Base-by-base conservation (phyloP, 768 basidiomycete genomes). In the Lentinula aciculospora region DNA sequence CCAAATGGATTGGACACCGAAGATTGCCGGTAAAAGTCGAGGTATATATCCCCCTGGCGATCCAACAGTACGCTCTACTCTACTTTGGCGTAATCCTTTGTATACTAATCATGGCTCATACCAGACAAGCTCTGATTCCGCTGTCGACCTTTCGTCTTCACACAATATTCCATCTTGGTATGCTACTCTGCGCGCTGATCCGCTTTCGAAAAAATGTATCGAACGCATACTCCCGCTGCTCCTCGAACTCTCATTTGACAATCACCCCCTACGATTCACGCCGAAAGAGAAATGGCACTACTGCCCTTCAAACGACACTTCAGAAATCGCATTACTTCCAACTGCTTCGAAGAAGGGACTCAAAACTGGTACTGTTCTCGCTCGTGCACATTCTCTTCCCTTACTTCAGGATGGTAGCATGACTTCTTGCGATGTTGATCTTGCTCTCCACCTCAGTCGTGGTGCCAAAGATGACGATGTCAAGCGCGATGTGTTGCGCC, bases 1-100 rank as follows among this genome's bases (percentile, higher is more conserved):
- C 49, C 97, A 99, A 69, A 76, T 98, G 58, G 95, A 99, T 68
- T 98, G 97, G 97, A 86, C 91, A 1, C 92, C 92, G 1, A 98
- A 98, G 69, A 76, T 80, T 5, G 85, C 83, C 0, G 80, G 82
- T 36, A 84, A 84, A 68, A 84, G 86, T 8, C 76, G 90, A 66
- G 89, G 89, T 0, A 66, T 89, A 7, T 56, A 70, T 10, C 63
- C 72, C 15, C 59, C 67, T 1, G 69, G 71, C n/a, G 28, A 53
- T 23, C 67, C 23, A 39, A 61, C 57, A 45, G 67, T 61, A 13
- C 39, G 61, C 12, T 27, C 23, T 57, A 53, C 32, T 39, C 27
- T 19, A 58, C 19, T 4, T 13, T 17, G n/a, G n/a, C n/a, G n/a
- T n/a, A 36, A 8, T 39, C 40, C 39, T 42, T 7, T 17, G 25